These are phyloP conservation scores for Colletotrichum chrysophilum DNA, from an alignment of 2,329 filamentous ascomycete genomes.

Conservation along the genomic window DNA sequence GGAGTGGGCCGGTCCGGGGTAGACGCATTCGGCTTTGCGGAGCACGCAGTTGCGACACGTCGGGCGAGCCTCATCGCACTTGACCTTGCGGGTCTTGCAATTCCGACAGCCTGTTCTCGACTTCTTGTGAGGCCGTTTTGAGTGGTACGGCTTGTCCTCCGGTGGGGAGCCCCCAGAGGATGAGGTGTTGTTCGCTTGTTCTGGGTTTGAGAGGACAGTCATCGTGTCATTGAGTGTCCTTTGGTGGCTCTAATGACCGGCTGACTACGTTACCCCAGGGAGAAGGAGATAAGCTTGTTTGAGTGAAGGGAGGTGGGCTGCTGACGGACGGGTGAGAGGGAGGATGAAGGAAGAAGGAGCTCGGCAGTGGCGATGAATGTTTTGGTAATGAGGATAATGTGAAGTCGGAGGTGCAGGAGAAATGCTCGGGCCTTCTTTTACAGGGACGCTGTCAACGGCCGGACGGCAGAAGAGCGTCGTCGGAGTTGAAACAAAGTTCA, in stretches of 20 bases:
- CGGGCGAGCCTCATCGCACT: conserved; percentile 58
- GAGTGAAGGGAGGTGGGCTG: neutral
- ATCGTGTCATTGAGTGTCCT: conserved; percentile 7
- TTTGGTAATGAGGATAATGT: neutral
- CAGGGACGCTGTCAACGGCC: conserved; percentile 19
- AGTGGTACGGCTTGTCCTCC: conserved; percentile 35
- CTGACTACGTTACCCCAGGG: neutral
- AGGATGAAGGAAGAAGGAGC: neutral
- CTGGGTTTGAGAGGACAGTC: conserved; percentile 3
- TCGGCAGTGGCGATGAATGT: neutral
- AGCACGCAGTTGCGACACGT: conserved; percentile 53
- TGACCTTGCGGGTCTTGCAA: conserved; percentile 61
- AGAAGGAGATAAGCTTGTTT: neutral
- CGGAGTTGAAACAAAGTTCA: conserved; percentile 19
- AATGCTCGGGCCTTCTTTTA: conserved; percentile 13
- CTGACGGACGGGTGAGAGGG: neutral
- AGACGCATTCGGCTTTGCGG: conserved; percentile 54
- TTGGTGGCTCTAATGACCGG: neutral
- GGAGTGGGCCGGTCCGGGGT: conserved; percentile 33
- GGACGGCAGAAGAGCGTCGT: conserved; percentile 10
- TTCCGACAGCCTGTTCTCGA: conserved; percentile 57
- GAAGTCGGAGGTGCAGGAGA: neutral
- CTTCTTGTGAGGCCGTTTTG: conserved; percentile 62
- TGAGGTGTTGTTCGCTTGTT: neutral
- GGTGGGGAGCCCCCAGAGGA: neutral